A percentile compares a stretch with the other conserved stretches of the same genome.
Evolutionary conservation across 805 yeast species (phyloP).

Genomic region (Grigorovia transvaalensis): DNA sequence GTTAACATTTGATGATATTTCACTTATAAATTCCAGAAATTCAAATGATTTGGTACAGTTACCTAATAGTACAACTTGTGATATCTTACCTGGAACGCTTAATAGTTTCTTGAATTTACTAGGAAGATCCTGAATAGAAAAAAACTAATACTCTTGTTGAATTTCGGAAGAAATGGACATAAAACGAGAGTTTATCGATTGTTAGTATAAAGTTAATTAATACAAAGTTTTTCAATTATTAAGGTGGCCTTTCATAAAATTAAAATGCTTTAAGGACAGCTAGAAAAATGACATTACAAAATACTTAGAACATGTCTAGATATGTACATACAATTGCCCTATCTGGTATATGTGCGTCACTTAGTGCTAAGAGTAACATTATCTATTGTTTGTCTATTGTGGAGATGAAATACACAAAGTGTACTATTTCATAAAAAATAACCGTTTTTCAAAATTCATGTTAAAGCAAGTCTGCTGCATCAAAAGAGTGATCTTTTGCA

Average conservation of each 20-base stretch:
- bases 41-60: slow-evolving; percentile 62
- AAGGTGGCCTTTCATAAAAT: background rate
- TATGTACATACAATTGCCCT: slow-evolving; percentile 48
- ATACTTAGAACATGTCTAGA: no score
- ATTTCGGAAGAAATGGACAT: no score
- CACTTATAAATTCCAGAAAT: slow-evolving; percentile 53
- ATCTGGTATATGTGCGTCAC: slow-evolving; percentile 86
- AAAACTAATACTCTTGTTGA: no score
- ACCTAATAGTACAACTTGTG: slow-evolving; percentile 78
- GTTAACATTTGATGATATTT: slow-evolving; percentile 61
- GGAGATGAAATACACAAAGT: background rate
- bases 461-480: no score
- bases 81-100: slow-evolving; percentile 67
- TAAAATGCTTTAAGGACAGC: background rate
- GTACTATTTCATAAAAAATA: background rate
- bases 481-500: no score
- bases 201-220: slow-evolving; percentile 3
- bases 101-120: slow-evolving; percentile 59
- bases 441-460: no score
- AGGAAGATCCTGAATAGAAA: slow-evolving; percentile 33
- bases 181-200: no score
- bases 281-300: no score
- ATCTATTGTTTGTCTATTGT: background rate
- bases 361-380: slow-evolving; percentile 73
- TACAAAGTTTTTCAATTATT: background rate